These are phyloP conservation scores for Boletus fagicola DNA, from an alignment of 768 basidiomycete genomes.

Conservation along the genomic window DNA sequence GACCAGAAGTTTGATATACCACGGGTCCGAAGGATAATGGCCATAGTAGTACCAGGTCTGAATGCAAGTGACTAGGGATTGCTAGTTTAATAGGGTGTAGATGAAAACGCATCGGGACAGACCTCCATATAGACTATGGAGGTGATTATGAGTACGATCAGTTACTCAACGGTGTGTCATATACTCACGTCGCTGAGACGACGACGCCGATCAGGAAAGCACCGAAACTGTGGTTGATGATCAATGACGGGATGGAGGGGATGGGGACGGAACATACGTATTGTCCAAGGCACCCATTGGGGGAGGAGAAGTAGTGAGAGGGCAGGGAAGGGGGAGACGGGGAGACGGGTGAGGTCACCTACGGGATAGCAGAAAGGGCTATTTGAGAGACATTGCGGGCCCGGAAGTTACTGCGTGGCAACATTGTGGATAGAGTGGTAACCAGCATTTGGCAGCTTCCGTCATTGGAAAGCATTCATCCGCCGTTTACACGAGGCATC, in stretches of 20 bases:
- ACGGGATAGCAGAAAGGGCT: conserved; percentile 6
- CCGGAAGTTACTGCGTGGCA: conserved; percentile 5
- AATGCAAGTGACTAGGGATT: conserved; percentile 47
- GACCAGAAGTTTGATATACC: conserved; percentile 51
- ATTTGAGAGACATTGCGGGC: conserved; percentile 14
- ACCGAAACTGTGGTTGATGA: conserved; percentile 41
- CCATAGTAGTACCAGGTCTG: conserved; percentile 59
- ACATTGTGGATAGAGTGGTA: conserved; percentile 10
- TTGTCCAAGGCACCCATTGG: conserved; percentile 34
- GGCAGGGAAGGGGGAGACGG: neutral
- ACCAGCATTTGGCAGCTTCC: conserved; percentile 13
- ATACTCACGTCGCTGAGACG: conserved; percentile 48
- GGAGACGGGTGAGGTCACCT: neutral
- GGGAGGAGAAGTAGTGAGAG: neutral
- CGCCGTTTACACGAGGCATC: conserved; percentile 17
- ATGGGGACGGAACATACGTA: conserved; percentile 32
- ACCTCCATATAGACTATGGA: conserved; percentile 53
- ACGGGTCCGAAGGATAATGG: conserved; percentile 48
- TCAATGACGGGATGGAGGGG: neutral
- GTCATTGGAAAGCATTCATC: conserved; percentile 27
- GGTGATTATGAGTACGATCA: neutral
- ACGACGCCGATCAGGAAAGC: conserved; percentile 56
- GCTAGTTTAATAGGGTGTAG: conserved; percentile 3
- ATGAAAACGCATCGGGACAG: conserved; percentile 7
- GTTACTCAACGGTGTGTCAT: conserved; percentile 4